Base-by-base conservation (phyloP, 2,329 filamentous ascomycete genomes). In the Alternaria sp. region DNA sequence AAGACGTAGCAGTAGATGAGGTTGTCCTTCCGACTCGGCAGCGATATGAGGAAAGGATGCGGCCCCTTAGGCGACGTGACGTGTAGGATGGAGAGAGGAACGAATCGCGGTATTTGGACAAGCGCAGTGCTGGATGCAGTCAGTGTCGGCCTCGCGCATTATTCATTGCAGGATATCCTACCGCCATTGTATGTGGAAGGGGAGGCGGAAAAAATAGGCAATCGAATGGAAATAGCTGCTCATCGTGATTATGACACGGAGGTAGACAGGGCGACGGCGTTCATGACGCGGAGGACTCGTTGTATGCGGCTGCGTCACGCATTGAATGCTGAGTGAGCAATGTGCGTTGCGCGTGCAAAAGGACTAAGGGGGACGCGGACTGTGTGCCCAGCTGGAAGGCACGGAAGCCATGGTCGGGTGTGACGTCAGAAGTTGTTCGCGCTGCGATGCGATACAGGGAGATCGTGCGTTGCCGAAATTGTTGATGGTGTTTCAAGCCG, bases 1-100 rank as follows among this genome's bases (percentile, higher is more conserved):
- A 82, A 83, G 26, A 82, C 74, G 62, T 81, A 82, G 23, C 80
- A 67, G 6, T 80, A 77, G 25, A 83, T 82, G 49, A 71, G 74
- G 51, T 75, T 67, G 53, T 74, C 71, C 60, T 75, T 78, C 5
- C 81, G 73, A 49, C 79, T 81, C 26, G 80, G 80, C 5, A 83
- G 73, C 25, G 80, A 74, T 46, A 82, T 69, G 26, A 80, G 66
- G 62, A 82, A 81, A 1, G 81, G 81, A 47, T 81, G 78, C n/a
- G 81, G 80, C 15, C 80, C 80, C 67, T 78, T 72, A 2, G 79
- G 79, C 40, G 76, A 78, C 3, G 81, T 83, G 56, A 81, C 57
- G 52, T 79, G 77, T 0, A 81, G 72, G 54, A 80, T 74, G 6
- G 72, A 73, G 13, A 79, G 66, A 8, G 79, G 79, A 5, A 80